Percentiles rank a stretch among this genome's conserved stretches.
phyloP scores from a whole-genome alignment of 2,329 filamentous ascomycete species.

The Penicillium italicum region DNA sequence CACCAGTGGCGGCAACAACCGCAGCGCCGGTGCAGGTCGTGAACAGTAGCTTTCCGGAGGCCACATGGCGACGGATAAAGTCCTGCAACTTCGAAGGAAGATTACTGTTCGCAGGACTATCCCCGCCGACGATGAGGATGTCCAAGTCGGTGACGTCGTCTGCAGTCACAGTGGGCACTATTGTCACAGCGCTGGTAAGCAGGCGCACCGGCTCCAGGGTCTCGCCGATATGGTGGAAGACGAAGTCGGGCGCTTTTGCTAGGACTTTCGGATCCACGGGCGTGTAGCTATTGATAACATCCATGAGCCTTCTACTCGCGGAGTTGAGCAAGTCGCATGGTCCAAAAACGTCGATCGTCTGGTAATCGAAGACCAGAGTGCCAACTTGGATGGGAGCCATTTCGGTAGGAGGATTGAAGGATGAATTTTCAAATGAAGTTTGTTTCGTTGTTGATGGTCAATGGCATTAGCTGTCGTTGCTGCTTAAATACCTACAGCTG shows the following conservation, averaged over 20 bases:
- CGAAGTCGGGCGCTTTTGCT: slow-evolving; percentile 27
- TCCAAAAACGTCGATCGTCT: slow-evolving; percentile 35
- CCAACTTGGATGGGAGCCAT: slow-evolving; percentile 28
- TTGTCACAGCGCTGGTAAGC: slow-evolving; percentile 17
- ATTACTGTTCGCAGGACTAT: not conserved
- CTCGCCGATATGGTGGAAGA: slow-evolving; percentile 37
- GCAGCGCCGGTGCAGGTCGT: not conserved
- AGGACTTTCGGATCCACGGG: slow-evolving; percentile 21
- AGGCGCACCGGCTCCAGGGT: slow-evolving; percentile 28
- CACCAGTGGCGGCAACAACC: not conserved
- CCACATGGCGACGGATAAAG: not conserved
- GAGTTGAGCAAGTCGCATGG: slow-evolving; percentile 33
- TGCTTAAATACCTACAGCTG: not conserved
- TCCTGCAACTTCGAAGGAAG: not conserved
- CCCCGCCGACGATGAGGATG: not conserved
- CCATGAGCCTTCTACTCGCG: slow-evolving; percentile 18
- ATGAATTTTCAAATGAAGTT: not conserved
- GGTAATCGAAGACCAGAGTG: slow-evolving; percentile 30
- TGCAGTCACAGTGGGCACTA: slow-evolving; percentile 10
- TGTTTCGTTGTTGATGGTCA: not conserved
- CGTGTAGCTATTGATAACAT: slow-evolving; percentile 4
- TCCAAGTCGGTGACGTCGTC: not conserved
- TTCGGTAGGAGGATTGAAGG: not conserved
- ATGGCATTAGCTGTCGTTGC: not conserved
- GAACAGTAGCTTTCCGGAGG: not conserved